These are phyloP conservation scores for Rugosomyces carneus DNA, from an alignment of 1,284 basidiomycete species.

Conservation along the genomic window DNA sequence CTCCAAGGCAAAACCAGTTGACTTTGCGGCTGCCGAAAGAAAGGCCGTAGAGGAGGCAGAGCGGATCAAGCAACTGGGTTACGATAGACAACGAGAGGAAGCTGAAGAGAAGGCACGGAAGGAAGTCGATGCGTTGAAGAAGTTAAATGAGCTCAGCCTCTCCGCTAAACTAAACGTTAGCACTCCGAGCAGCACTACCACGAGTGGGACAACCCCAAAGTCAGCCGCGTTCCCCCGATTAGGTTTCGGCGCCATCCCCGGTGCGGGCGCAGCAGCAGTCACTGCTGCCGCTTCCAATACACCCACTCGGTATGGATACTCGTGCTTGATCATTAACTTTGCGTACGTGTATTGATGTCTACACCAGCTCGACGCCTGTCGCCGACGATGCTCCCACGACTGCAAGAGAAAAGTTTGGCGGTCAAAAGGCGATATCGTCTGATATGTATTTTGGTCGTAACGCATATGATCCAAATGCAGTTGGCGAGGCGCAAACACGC, in stretches of 20 bases:
- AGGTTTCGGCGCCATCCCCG: constrained; percentile 82
- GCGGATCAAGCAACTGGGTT: constrained; percentile 82
- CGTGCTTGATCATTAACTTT: not conserved
- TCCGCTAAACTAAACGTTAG: constrained; percentile 28
- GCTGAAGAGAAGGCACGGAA: constrained; percentile 57
- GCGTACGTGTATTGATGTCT: constrained; percentile 1
- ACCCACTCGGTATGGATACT: constrained; percentile 33
- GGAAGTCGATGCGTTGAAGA: constrained; percentile 44
- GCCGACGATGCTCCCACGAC: constrained; percentile 67
- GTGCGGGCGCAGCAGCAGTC: constrained; percentile 47
- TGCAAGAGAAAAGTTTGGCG: constrained; percentile 88
- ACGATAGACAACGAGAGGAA: constrained; percentile 79
- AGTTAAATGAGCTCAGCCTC: constrained; percentile 32
- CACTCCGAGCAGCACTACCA: constrained; percentile 13
- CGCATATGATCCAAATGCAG: constrained; percentile 73
- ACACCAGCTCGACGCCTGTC: constrained; percentile 23
- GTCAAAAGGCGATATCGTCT: constrained; percentile 92
- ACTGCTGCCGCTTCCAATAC: constrained; percentile 35
- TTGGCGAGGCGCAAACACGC: constrained; percentile 76
- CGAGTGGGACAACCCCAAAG: constrained; percentile 19
- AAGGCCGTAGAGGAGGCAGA: constrained; percentile 88
- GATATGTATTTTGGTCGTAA: constrained; percentile 97
- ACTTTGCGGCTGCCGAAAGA: constrained; percentile 89
- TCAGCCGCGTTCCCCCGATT: constrained; percentile 70
- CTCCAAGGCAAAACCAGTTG: constrained; percentile 75